Evolutionary conservation across 2,329 filamentous ascomycete species (phyloP), one percentile per base, ranked within the genome.

Genomic region (Phyllosticta paracitricarpa): DNA sequence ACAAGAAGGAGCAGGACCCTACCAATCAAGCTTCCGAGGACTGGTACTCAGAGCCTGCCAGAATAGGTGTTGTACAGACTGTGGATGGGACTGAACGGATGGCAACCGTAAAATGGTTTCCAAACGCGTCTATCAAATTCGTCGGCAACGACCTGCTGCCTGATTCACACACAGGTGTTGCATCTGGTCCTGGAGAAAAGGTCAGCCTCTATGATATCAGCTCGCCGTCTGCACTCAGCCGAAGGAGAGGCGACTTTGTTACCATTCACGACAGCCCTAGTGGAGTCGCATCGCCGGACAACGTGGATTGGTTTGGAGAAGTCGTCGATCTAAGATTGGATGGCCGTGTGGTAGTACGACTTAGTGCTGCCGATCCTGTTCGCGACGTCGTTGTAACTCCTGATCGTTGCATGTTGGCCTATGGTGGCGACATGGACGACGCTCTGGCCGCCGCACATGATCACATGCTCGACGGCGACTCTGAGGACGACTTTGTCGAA

Each of bases 161-260:
- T 10, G 73, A 72, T 6, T 78, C 76, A 7, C 70, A 52, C n/a
- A 61, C 59, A 3, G 59, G 59, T 14, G 51, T 67, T 81, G 40
- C 70, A 75, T 25, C 75, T 74, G 10, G 73, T 71, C 7, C 78
- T 74, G 14, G 70, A 30, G 79, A 82, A 65, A 78, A 83, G 51
- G 76, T 84, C 26, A 84, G 82, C 62, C 67, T 85, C 51, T 85
- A 85, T 67, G 83, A 86, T 63, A 78, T 85, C 40, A 75, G 75
- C 60, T 76, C 76, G 2, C 78, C 79, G 40, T 74, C 76, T n/a
- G 75, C 75, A 5, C 65, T 85, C 56, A 78, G 76, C 51, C 76
- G 79, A 51, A 72, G 76, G 51, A 71, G 78, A 63, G 79, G 79
- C 7, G 82, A 84, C 66, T 78, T 82, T 60, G 82, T 84, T 2